Evolutionary conservation across 164 flowering plant species (phyloP).

Genomic region (Nelumbo lutea): DNA sequence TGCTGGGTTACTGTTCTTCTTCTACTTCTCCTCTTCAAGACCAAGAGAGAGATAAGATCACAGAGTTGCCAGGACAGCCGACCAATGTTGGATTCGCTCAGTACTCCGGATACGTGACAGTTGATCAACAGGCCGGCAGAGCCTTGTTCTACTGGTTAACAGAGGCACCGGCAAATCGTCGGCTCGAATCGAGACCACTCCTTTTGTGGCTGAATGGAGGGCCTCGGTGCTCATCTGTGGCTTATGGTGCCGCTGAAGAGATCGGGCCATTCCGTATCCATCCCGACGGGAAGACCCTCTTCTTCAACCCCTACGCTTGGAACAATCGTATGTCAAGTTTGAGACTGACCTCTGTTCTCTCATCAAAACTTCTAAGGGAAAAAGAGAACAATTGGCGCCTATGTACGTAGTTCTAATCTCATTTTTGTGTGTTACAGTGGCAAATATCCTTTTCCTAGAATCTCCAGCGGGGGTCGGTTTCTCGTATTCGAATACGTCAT

Average conservation of each 20-base stretch:
- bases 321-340: constrained; percentile 55
- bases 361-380: no score
- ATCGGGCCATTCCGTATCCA: constrained; percentile 79
- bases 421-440: constrained; percentile 48
- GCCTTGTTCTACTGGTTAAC: constrained; percentile 90
- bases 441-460: constrained; percentile 90
- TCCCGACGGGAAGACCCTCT: constrained; percentile 74
- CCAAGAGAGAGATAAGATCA: constrained; percentile 63
- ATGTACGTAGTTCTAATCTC: neutral
- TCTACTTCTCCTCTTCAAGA: constrained; percentile 18
- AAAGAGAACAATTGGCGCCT: no score
- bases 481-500: constrained; percentile 76
- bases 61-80: constrained; percentile 77
- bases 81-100: constrained; percentile 58
- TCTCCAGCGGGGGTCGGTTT: constrained; percentile 99
- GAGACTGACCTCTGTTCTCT: neutral
- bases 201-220: constrained; percentile 97
- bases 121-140: constrained; percentile 63
- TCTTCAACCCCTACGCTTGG: constrained; percentile 78
- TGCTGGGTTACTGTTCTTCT: constrained; percentile 17
- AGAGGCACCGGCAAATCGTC: constrained; percentile 53
- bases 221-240: constrained; percentile 95
- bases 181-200: constrained; percentile 64
- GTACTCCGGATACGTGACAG: constrained; percentile 90
- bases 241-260: constrained; percentile 91